Evolutionary conservation across 1,284 basidiomycete genomes (phyloP), one percentile per base, ranked within the genome.

Genomic region (Ganoderma lucidum): DNA sequence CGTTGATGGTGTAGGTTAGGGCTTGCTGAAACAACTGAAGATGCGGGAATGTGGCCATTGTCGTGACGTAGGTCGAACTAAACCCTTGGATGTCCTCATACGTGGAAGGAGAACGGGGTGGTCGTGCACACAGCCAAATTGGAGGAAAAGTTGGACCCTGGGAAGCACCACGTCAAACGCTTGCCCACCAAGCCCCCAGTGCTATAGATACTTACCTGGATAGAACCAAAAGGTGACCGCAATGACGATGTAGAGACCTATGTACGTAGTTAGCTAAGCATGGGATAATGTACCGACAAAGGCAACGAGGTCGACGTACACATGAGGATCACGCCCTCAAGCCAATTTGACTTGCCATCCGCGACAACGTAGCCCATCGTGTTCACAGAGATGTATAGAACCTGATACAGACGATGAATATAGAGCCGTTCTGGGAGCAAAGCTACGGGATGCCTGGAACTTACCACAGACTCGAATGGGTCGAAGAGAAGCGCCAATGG

Each of bases 331-430:
- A 90, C 85, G 4, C 92, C 92, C 77, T 93, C 91, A 0, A 93
- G 81, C 89, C 93, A 96, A 79, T 96, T 95, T 4, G 93, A 94
- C 78, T 94, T 92, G 39, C 94, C 95, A 78, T 96, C 94, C 64
- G 89, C 87, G 6, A 95, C 90, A 58, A 93, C 91, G 71, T 94
- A 91, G 71, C 91, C 93, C 84, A 96, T 93, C 10, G 93, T 90
- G 73, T 95, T 83, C 23, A 96, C 91, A 39, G 81, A 81, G 28
- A 82, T 80, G 73, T 80, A 83, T 69, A 82, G 68, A 32, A 80
- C 77, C 78, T 78, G 58, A 6, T 17, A 41, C 23, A n/a, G 58
- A 28, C 62, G 48, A 32, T 32, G 19, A 48, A 65, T 59, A 60
- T 15, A 53, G 30, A 9, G 30, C 15, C 30, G 32, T 56, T 3